phyloP scores from a whole-genome alignment of 306 rosid genomes.

The Malus sylvestris region DNA sequence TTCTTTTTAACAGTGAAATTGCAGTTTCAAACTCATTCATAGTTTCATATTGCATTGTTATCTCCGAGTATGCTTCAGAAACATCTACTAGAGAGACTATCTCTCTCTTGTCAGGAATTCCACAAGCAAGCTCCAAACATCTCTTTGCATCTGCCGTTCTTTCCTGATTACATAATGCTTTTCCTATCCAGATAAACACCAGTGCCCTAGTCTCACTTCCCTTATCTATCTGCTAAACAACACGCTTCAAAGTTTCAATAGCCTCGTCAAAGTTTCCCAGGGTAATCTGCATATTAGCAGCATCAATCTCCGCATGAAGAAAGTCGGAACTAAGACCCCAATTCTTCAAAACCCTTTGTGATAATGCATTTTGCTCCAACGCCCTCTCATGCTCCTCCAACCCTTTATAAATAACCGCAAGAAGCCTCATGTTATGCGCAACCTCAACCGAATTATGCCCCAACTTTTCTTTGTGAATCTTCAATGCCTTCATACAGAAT shows the following conservation, averaged over 20 bases:
- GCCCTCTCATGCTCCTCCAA: slow-evolving; percentile 88
- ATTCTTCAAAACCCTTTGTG: slow-evolving; percentile 68
- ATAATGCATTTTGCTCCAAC: slow-evolving; percentile 70
- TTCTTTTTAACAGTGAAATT: slow-evolving; percentile 65
- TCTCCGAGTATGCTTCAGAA: slow-evolving; percentile 81
- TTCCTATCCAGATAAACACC: slow-evolving; percentile 74
- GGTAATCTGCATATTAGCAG: slow-evolving; percentile 91
- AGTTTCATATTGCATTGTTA: slow-evolving; percentile 80
- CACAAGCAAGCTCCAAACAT: slow-evolving; percentile 72
- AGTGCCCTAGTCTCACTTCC: slow-evolving; percentile 71
- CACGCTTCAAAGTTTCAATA: slow-evolving; percentile 56
- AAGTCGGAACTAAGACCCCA: slow-evolving; percentile 77
- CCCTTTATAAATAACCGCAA: slow-evolving; percentile 73
- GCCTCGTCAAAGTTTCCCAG: slow-evolving; percentile 74
- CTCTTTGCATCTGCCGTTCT: slow-evolving; percentile 56
- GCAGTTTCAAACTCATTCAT: slow-evolving; percentile 92
- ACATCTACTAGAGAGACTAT: slow-evolving; percentile 50
- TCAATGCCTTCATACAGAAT: slow-evolving; percentile 73
- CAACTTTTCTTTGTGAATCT: slow-evolving; percentile 51
- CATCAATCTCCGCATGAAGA: slow-evolving; percentile 70
- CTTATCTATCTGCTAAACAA: slow-evolving; percentile 53
- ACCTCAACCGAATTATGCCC: slow-evolving; percentile 84
- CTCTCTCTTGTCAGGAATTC: slow-evolving; percentile 76
- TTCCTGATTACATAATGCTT: slow-evolving; percentile 72
- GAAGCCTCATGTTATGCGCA: slow-evolving; percentile 72